Percentiles rank a stretch among this genome's conserved stretches.
phyloP scores from a whole-genome alignment of 179 eudicot genomes.

The Corrigiola litoralis region DNA sequence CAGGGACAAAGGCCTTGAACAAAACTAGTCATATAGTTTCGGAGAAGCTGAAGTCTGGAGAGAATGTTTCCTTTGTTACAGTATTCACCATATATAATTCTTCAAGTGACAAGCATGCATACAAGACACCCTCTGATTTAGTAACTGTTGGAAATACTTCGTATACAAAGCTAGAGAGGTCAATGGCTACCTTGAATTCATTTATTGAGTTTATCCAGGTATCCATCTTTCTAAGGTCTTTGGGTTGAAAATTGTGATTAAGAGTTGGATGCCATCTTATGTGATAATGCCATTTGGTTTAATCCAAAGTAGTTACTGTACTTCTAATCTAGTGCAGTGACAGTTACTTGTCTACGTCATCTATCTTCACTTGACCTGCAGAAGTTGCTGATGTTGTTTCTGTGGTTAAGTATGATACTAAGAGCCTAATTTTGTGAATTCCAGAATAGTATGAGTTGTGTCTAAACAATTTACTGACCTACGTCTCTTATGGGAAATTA shows the following conservation, averaged over 20 bases:
- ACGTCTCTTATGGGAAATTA: no score
- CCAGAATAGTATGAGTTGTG: no score
- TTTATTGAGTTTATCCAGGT: conserved; percentile 83
- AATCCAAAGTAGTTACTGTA: neutral
- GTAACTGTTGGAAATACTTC: conserved; percentile 62
- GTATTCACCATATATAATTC: conserved; percentile 69
- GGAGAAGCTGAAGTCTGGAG: conserved; percentile 28
- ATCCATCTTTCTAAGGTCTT: neutral
- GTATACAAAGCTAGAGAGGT: conserved; percentile 73
- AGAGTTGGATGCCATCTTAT: neutral
- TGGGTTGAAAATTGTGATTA: neutral
- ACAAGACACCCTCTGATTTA: conserved; percentile 32
- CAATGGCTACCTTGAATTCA: conserved; percentile 68
- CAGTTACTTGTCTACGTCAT: neutral
- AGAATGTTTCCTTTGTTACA: conserved; percentile 57
- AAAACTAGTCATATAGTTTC: conserved; percentile 36
- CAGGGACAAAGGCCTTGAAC: conserved; percentile 76
- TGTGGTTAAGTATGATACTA: neutral
- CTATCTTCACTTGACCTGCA: neutral
- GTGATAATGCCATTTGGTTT: neutral
- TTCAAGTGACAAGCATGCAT: conserved; percentile 26
- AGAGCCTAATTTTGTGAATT: no score
- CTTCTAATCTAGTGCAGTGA: neutral
- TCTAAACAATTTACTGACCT: no score
- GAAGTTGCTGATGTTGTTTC: neutral